Evolutionary conservation across 2,329 filamentous ascomycete genomes (phyloP).

Genomic region (Penicillium sp.): DNA sequence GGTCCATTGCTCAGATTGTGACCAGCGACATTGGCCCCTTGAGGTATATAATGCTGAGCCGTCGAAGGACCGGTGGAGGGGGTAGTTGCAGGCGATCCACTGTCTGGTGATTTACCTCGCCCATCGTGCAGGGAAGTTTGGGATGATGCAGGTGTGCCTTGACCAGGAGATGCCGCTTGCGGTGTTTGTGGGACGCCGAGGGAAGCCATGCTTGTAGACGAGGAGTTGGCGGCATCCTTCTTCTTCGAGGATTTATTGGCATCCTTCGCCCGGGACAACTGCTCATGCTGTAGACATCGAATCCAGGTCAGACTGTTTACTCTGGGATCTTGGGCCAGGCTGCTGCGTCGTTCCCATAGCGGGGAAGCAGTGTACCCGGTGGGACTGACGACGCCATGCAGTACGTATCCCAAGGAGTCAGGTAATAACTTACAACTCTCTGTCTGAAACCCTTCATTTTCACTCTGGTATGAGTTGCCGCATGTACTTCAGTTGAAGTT

Average conservation of each 20-base stretch:
- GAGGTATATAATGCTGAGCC: slow-evolving; percentile 36
- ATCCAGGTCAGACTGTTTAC: slow-evolving; percentile 7
- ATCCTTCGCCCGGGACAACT: slow-evolving; percentile 90
- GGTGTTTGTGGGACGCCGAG: slow-evolving; percentile 43
- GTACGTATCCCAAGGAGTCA: slow-evolving; percentile 2
- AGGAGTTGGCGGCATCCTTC: slow-evolving; percentile 58
- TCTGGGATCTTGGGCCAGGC: slow-evolving; percentile 1
- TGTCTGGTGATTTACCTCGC: slow-evolving; percentile 65
- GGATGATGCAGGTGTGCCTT: slow-evolving; percentile 78
- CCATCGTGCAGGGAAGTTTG: slow-evolving; percentile 79
- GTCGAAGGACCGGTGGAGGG: slow-evolving; percentile 24
- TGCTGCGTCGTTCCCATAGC: slow-evolving; percentile 2
- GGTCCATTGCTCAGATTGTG: slow-evolving; percentile 45
- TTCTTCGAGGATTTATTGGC: slow-evolving; percentile 73
- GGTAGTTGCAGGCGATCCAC: slow-evolving; percentile 28
- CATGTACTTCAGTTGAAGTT: slow-evolving; percentile 30
- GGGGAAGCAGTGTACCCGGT: slow-evolving; percentile 24
- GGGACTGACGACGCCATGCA: slow-evolving; percentile 23
- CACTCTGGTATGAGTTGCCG: slow-evolving; percentile 32
- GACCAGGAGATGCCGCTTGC: slow-evolving; percentile 56
- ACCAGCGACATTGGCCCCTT: slow-evolving; percentile 28
- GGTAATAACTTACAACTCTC: slow-evolving; percentile 71
- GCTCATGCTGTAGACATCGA: slow-evolving; percentile 51
- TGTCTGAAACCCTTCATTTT: slow-evolving; percentile 97
- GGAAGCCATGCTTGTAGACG: slow-evolving; percentile 64